Evolutionary conservation across 2,329 filamentous ascomycete species (phyloP), one percentile per base, ranked within the genome.

Genomic region (Alternaria alternata): DNA sequence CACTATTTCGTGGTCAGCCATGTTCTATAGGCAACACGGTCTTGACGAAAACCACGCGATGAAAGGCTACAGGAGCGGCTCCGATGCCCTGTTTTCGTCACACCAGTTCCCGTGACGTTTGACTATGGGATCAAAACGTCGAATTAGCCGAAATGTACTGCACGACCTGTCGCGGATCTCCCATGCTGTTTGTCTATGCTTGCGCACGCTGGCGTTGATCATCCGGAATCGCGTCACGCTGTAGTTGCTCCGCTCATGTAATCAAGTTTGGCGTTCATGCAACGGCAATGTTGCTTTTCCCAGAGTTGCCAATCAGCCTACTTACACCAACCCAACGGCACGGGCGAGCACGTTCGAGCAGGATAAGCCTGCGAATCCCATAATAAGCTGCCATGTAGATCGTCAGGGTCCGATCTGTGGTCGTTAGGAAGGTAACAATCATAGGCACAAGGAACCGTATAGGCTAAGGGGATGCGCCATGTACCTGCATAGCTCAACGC

Each of bases 401-500:
- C 52, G 38, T 46, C 30, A 54, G 42, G 52, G 42, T 38, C 30
- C 18, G 52, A 54, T 47, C 41, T 24, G 36, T 43, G 22, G 24
- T 47, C 53, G 16, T 41, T 26, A 22, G 41, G 12, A 48, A 22
- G 53, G 46, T 36, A 18, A 30, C 30, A 34, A 48, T 20, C 8
- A 36, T 9, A 48, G 32, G 42, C 18, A 48, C 18, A 48, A 16
- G 30, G 12, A 48, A 16, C 32, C 20, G 30, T 9, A 30, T 22
- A 48, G 20, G 30, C 14, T 22, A 24, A 30, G 30, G 30, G 20
- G 18, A 48, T 34, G 46, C 46, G 16, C 30, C 7, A 36, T 24
- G 30, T 22, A 36, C 46, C 1, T 48, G 30, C 46, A 14, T 34
- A 30, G 18, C 16, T 34, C 30, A 48, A 5, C 18, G 46, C 18